phyloP scores from a whole-genome alignment of 73 alveolate genomes.

The Paramecium pentaurelia region DNA sequence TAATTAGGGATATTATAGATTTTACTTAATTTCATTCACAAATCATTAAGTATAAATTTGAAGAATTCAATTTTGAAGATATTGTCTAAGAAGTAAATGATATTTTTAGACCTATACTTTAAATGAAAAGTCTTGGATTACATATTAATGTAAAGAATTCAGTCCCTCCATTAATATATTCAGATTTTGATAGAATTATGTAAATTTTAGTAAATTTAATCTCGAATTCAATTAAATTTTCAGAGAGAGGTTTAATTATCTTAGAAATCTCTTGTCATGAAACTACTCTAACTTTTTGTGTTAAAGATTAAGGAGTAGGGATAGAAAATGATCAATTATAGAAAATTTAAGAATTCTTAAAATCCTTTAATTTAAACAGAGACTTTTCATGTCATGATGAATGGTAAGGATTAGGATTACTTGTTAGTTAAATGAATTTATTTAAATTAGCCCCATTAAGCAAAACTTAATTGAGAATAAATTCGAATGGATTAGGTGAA shows the following conservation, averaged over 20 bases:
- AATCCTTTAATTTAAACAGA: background rate
- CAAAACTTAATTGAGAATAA: background rate
- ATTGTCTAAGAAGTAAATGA: constrained; percentile 35
- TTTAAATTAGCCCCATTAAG: constrained; percentile 34
- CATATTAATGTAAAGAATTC: background rate
- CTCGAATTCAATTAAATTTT: constrained; percentile 39
- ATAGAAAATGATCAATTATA: background rate
- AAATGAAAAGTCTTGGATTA: background rate
- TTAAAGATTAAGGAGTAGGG: constrained; percentile 55
- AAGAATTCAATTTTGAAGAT: constrained; percentile 22
- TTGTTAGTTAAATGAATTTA: constrained; percentile 11
- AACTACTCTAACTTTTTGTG: background rate
- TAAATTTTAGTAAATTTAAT: constrained; percentile 27
- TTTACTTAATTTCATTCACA: constrained; percentile 46
- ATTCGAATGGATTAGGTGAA: background rate
- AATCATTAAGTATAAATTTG: constrained; percentile 21
- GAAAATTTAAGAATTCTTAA: constrained; percentile 1
- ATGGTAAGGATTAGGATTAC: constrained; percentile 54
- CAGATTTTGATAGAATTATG: constrained; percentile 56
- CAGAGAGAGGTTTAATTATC: constrained; percentile 10
- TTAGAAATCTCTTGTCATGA: background rate
- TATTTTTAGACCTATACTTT: background rate
- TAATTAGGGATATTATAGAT: constrained; percentile 54
- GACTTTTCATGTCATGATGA: background rate
- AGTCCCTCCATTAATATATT: background rate